Percentiles rank a stretch among this genome's conserved stretches.
phyloP scores from a whole-genome alignment of 2,329 filamentous ascomycete genomes.

The Venturia nashicola region DNA sequence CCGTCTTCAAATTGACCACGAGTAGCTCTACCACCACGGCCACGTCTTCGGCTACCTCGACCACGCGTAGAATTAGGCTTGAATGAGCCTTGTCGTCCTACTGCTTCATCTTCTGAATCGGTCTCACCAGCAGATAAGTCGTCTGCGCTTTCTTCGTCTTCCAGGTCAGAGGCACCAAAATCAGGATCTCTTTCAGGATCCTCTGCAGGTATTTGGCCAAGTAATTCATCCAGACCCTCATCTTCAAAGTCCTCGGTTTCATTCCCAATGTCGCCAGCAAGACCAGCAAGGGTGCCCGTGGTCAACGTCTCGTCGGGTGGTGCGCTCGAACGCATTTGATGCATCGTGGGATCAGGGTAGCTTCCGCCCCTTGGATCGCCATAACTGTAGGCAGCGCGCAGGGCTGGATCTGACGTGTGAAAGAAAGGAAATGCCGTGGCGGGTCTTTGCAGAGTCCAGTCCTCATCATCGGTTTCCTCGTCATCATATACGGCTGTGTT shows the following conservation, averaged over 20 bases:
- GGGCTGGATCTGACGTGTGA: slow-evolving; percentile 6
- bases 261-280: slow-evolving; percentile 12
- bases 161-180: not conserved
- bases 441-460: not conserved
- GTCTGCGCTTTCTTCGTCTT: not conserved
- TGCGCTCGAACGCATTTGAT: not conserved
- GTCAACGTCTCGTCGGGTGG: not conserved
- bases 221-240: slow-evolving; percentile 12
- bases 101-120: not conserved
- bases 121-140: not conserved
- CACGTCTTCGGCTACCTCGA: not conserved
- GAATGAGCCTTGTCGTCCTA: not conserved
- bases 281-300: not conserved
- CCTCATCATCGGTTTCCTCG: slow-evolving; percentile 2
- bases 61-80: not conserved
- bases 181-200: not conserved
- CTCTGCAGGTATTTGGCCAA: not conserved
- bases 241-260: slow-evolving; percentile 14
- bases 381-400: slow-evolving; percentile 9
- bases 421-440: slow-evolving; percentile 6
- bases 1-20: not conserved
- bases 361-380: slow-evolving; percentile 8
- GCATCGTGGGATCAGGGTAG: slow-evolving; percentile 7
- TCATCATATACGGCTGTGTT: not conserved
- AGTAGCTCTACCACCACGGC: slow-evolving; percentile 9